These are phyloP conservation scores for Trichoderma oligosporum DNA, from an alignment of 2,329 filamentous ascomycete species.

Conservation along the genomic window DNA sequence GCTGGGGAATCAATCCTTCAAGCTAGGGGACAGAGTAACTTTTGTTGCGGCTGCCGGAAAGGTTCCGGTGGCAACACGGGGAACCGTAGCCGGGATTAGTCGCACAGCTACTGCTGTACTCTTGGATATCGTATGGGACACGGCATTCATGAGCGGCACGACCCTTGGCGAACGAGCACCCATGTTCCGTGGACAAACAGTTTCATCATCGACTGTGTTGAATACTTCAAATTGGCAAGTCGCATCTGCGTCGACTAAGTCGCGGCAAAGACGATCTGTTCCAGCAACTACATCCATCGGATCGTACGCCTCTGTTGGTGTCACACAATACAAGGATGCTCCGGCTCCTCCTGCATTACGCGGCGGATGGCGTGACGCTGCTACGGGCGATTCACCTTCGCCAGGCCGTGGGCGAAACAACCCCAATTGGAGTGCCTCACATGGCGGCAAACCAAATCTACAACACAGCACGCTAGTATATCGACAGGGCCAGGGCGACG, in stretches of 20 bases:
- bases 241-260: conserved; percentile 57
- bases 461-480: conserved; percentile 54
- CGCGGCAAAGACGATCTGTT: conserved; percentile 49
- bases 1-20: conserved; percentile 77
- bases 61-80: conserved; percentile 85
- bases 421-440: conserved; percentile 35
- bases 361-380: conserved; percentile 55
- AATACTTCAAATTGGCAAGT: conserved; percentile 84
- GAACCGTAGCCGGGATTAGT: conserved; percentile 93
- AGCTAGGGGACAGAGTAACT: conserved; percentile 83
- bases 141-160: conserved; percentile 94
- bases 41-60: conserved; percentile 92
- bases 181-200: conserved; percentile 89
- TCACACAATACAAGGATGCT: conserved; percentile 60
- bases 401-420: conserved; percentile 40
- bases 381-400: conserved; percentile 44
- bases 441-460: conserved; percentile 41
- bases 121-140: conserved; percentile 90
- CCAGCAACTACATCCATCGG: conserved; percentile 47
- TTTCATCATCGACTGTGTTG: conserved; percentile 80
- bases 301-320: conserved; percentile 54
- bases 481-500: conserved; percentile 38
- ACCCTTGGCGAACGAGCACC: conserved; percentile 86
- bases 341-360: conserved; percentile 51
- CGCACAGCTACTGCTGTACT: conserved; percentile 77